Conservation (phyloP, 129 eudicot species). For the Tagetes erecta region DNA sequence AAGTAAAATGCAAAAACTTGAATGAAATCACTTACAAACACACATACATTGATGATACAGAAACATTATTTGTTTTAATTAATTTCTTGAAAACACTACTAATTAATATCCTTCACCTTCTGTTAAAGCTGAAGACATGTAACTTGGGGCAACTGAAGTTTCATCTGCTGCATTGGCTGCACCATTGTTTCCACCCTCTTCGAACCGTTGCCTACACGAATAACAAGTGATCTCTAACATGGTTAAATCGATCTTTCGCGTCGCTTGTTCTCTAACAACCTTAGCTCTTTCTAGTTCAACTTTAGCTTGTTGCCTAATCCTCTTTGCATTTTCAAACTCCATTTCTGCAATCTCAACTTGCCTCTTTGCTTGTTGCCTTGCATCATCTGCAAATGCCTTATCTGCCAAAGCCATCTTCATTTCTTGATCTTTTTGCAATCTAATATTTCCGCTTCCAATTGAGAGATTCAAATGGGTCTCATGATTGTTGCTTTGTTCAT, state of each 20-base stretch:
- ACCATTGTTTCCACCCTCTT: slow-evolving; percentile 28
- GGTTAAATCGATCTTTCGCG: slow-evolving; percentile 45
- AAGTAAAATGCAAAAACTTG: slow-evolving; percentile 30
- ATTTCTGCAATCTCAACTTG: slow-evolving; percentile 70
- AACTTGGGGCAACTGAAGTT: slow-evolving; percentile 54
- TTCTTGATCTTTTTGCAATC: slow-evolving; percentile 37
- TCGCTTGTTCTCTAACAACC: slow-evolving; percentile 52
- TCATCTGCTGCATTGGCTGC: slow-evolving; percentile 30
- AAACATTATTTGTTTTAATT: slow-evolving; percentile 6
- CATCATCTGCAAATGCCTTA: slow-evolving; percentile 67
- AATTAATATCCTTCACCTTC: slow-evolving; percentile 53
- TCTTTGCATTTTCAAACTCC: slow-evolving; percentile 75
- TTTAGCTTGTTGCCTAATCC: slow-evolving; percentile 73
- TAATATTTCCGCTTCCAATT: slow-evolving; percentile 38
- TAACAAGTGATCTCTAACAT: slow-evolving; percentile 71
- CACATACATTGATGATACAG: slow-evolving; percentile 14
- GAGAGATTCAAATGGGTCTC: slow-evolving; percentile 62
- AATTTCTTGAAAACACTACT: slow-evolving; percentile 25
- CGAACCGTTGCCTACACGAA: slow-evolving; percentile 60
- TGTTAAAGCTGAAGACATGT: slow-evolving; percentile 65
- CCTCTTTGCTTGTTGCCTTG: slow-evolving; percentile 63
- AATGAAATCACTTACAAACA: slow-evolving; percentile 41
- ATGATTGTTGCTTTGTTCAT: slow-evolving; percentile 25
- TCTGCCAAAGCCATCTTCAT: slow-evolving; percentile 56
- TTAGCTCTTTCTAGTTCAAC: slow-evolving; percentile 75